These are phyloP conservation scores for Ophiostoma ips DNA, from an alignment of 2,329 filamentous ascomycete genomes.

Conservation along the genomic window DNA sequence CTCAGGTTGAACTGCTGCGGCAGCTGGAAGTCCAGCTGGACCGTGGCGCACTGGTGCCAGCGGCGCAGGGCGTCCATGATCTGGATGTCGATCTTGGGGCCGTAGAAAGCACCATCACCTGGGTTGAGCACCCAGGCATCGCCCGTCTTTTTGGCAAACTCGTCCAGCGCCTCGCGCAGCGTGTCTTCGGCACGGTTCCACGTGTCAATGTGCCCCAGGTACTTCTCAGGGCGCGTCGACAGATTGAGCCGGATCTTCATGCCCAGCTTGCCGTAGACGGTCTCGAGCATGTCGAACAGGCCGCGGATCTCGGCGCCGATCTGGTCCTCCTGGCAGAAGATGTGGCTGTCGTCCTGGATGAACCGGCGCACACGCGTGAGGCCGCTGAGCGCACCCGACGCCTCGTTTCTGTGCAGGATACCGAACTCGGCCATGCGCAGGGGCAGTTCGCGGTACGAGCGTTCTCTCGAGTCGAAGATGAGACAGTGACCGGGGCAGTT, in stretches of 20 bases:
- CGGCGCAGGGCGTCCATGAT: slow-evolving; percentile 77
- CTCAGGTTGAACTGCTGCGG: slow-evolving; percentile 15
- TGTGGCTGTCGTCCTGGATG: slow-evolving; percentile 83
- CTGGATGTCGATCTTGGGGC: slow-evolving; percentile 95
- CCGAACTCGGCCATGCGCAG: slow-evolving; percentile 80
- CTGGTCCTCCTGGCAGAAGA: slow-evolving; percentile 69
- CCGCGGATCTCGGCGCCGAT: slow-evolving; percentile 59
- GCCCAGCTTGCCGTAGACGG: slow-evolving; percentile 64
- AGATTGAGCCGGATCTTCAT: slow-evolving; percentile 91
- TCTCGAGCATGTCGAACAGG: slow-evolving; percentile 74
- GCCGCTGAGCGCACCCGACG: slow-evolving; percentile 67
- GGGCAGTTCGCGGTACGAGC: slow-evolving; percentile 68
- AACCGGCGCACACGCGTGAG: slow-evolving; percentile 75
- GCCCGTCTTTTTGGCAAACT: slow-evolving; percentile 45
- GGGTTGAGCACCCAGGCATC: slow-evolving; percentile 81
- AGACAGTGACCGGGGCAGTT: slow-evolving; percentile 85
- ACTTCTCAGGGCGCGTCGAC: slow-evolving; percentile 80
- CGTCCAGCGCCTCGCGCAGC: slow-evolving; percentile 63
- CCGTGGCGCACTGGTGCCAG: slow-evolving; percentile 72
- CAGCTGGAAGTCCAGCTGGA: slow-evolving; percentile 78
- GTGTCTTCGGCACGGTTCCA: slow-evolving; percentile 83
- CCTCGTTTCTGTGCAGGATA: slow-evolving; percentile 73
- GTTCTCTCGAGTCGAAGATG: slow-evolving; percentile 59
- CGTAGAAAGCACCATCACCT: slow-evolving; percentile 95
- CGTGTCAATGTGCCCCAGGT: slow-evolving; percentile 69